A percentile compares a stretch with the other conserved stretches of the same genome.
Conservation (phyloP, 2,329 filamentous ascomycete species). For the Aureobasidium sp. region DNA sequence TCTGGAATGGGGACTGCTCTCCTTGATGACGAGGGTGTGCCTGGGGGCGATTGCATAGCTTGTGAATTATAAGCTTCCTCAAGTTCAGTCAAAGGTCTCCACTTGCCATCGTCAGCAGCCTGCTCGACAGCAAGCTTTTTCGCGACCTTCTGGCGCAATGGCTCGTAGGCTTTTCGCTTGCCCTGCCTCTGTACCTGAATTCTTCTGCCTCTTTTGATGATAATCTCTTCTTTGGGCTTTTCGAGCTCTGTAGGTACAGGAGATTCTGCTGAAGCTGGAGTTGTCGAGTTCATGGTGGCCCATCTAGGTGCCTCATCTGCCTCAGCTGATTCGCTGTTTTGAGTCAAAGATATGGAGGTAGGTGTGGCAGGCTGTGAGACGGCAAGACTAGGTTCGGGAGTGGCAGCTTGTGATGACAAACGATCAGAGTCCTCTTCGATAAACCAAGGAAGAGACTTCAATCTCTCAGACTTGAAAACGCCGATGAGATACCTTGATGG, state of each 20-base stretch:
- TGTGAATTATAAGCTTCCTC: not conserved
- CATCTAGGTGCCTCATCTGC: not conserved
- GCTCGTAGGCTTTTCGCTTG: conserved; percentile 8
- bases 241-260: not conserved
- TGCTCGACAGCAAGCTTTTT: conserved; percentile 10
- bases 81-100: conserved; percentile 1
- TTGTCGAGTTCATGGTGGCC: not conserved
- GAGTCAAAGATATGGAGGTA: not conserved
- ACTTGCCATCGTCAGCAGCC: not conserved
- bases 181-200: conserved; percentile 7
- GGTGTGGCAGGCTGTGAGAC: not conserved
- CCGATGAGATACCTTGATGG: conserved; percentile 38
- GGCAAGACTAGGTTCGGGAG: not conserved
- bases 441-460: conserved; percentile 34
- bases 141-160: not conserved
- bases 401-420: not conserved
- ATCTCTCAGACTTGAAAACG: conserved; percentile 33
- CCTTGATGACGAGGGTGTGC: not conserved
- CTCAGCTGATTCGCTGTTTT: not conserved
- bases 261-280: not conserved
- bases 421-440: not conserved
- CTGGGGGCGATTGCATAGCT: not conserved
- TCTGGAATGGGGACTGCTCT: not conserved
- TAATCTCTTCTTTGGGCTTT: not conserved
- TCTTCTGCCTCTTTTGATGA: conserved; percentile 10